Conservation (phyloP, 2,329 filamentous ascomycete genomes). For the Penicillium griseofulvum region DNA sequence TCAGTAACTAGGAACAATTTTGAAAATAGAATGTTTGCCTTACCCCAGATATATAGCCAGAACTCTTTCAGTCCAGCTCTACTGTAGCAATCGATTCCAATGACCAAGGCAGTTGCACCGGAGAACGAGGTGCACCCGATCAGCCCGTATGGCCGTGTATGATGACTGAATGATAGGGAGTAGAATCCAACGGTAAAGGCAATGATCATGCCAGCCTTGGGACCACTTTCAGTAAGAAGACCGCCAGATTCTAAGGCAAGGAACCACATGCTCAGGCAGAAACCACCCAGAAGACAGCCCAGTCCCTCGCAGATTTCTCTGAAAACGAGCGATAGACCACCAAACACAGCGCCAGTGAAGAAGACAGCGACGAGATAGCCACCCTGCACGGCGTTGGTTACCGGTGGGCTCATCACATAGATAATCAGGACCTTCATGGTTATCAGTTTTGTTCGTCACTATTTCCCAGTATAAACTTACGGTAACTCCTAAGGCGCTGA, state of each 20-base stretch:
- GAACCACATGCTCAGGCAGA: conserved; percentile 87
- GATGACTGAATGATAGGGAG: conserved; percentile 72
- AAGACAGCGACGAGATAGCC: conserved; percentile 79
- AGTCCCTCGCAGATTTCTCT: conserved; percentile 78
- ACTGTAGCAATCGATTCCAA: conserved; percentile 90
- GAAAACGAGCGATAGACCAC: conserved; percentile 73
- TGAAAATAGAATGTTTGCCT: conserved; percentile 20
- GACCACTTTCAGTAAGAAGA: conserved; percentile 60
- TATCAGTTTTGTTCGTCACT: background rate
- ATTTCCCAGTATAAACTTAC: conserved; percentile 35
- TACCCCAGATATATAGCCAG: conserved; percentile 87
- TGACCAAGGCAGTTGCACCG: conserved; percentile 72
- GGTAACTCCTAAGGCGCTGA: conserved; percentile 69
- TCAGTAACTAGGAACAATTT: conserved; percentile 5
- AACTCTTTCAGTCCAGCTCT: conserved; percentile 92
- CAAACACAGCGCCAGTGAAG: conserved; percentile 70
- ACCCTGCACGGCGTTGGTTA: conserved; percentile 74
- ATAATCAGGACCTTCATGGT: conserved; percentile 65
- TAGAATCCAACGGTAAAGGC: conserved; percentile 67
- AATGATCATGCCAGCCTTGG: conserved; percentile 73
- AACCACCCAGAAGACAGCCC: conserved; percentile 84
- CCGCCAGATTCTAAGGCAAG: conserved; percentile 74
- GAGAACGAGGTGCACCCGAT: conserved; percentile 75
- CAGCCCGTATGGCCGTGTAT: conserved; percentile 73
- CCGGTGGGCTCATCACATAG: conserved; percentile 80